Evolutionary conservation across 257 asterid genomes (phyloP), one percentile per base, ranked within the genome.

Genomic region (Nicotiana tomentosiformis): DNA sequence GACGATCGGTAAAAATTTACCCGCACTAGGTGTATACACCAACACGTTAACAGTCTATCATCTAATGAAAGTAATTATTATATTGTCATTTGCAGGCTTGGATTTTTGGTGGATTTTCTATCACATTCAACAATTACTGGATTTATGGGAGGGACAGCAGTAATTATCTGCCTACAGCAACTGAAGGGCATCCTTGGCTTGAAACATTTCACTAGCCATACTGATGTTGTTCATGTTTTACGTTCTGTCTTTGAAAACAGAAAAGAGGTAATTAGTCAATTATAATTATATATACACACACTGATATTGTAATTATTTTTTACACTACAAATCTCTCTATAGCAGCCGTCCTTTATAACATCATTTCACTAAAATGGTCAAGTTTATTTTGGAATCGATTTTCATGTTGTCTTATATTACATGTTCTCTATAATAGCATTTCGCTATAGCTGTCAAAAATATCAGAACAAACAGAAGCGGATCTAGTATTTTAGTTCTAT

Each of bases 141-240:
- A 20, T 95, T 95, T 86, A 95, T 95, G 98, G 94, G 98, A 39
- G 98, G 98, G 60, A 95, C 98, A 5, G 96, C 98, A 5, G 51
- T 89, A 5, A 84, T 95, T 15, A 95, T 95, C 58, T 85, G 89
- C 82, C 77, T 95, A 30, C 98, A 95, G 84, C 98, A 95, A 86
- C 65, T 93, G 86, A 95, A 90, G 82, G 98, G 94, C 32, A 65
- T 95, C 84, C 90, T 95, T 1, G 97, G 98, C 4, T 35, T 92
- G 87, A 87, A 82, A 86, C 97, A 95, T 80, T 95, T 95, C 72
- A 93, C 98, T 10, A 82, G 82, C 39, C 83, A 64, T 12, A 95
- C 98, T 5, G 94, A 93, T 65, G 83, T 89, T 3, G 55, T 90
- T 64, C 20, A 83, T 15, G 98, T 95, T n/a, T 0, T 93, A 5